Evolutionary conservation across 139 green algal genomes (phyloP).

Genomic region (Pseudopediastrum boryanum): DNA sequence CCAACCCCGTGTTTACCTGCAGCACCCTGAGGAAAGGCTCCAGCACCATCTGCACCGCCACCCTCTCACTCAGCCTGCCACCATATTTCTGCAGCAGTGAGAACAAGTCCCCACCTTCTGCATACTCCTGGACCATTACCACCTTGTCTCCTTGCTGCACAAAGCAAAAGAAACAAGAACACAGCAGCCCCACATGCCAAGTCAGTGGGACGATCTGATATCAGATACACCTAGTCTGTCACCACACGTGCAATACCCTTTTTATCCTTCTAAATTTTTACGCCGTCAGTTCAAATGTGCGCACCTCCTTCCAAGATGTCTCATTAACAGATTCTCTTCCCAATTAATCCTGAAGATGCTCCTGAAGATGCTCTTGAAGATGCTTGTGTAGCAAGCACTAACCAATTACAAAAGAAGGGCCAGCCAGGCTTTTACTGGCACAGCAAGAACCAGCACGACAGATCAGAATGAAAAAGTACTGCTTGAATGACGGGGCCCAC

Average conservation of each 20-base stretch:
- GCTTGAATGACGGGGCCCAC: not conserved
- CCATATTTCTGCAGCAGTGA: conserved; percentile 64
- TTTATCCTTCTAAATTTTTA: no score
- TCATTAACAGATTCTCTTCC: no score
- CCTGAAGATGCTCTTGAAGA: not conserved
- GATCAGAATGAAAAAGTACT: not conserved
- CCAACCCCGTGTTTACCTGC: no score
- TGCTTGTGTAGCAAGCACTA: not conserved
- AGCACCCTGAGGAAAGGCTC: conserved; percentile 66
- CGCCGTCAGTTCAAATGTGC: no score
- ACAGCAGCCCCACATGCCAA: no score
- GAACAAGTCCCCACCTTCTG: conserved; percentile 62
- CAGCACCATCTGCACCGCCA: conserved; percentile 68
- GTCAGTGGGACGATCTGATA: no score
- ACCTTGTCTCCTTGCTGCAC: conserved; percentile 57
- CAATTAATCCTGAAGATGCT: no score
- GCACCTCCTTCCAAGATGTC: no score
- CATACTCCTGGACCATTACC: conserved; percentile 62
- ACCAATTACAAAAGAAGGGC: not conserved
- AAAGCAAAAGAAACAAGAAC: no score
- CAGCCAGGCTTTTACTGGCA: not conserved
- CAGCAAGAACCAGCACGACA: not conserved
- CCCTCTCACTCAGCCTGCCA: conserved; percentile 54
- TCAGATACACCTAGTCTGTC: no score
- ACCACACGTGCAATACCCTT: no score